Evolutionary conservation across 352 stramenopile genomes (phyloP), one percentile per base, ranked within the genome.

Genomic region (Phytophthora idaei): DNA sequence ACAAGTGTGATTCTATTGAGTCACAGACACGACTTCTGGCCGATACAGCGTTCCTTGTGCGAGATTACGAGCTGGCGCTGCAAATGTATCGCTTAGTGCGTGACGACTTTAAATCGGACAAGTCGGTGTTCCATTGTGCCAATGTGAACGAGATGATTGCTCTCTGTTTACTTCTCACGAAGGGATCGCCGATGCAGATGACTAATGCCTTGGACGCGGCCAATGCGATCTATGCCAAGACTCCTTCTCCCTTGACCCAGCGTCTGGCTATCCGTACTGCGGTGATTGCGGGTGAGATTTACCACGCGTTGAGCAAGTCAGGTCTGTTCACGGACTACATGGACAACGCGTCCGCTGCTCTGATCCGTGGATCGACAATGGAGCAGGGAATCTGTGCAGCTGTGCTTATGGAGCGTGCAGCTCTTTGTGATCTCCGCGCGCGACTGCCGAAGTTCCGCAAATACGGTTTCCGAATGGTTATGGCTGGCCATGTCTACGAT

Each of bases 71-170:
- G 10, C 63, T 96, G 42, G 92, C 92, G 15, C 64, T 95, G 55
- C 83, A 92, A 61, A 97, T 94, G 87, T 98, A 98, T 70, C 82
- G 89, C 6, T 83, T 98, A 31, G 92, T 89, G 27, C 80, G 92
- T 14, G 92, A 98, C 53, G 92, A 98, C 72, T 98, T 92, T 64
- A 97, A 95, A 61, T 91, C 85, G 9, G 90, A 97, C 76, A 95
- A 94, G 74, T 93, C 89, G 10, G 49, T 90, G 31, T 77, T 92
- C 42, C 89, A 97, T 47, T 87, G 78, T 41, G 89, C 86, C 1
- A 90, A 93, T 62, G 85, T 85, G 1, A 95, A 95, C 68, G 89
- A 97, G 58, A 93, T 94, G 88, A 95, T 97, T 58, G 87, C 89
- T 17, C 37, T 97, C 17, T 95, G 87, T 47, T 62, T 94, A 45